Base-by-base conservation (phyloP, 1,139 yeast genomes). In the Sugiyamaella neomexicana region DNA sequence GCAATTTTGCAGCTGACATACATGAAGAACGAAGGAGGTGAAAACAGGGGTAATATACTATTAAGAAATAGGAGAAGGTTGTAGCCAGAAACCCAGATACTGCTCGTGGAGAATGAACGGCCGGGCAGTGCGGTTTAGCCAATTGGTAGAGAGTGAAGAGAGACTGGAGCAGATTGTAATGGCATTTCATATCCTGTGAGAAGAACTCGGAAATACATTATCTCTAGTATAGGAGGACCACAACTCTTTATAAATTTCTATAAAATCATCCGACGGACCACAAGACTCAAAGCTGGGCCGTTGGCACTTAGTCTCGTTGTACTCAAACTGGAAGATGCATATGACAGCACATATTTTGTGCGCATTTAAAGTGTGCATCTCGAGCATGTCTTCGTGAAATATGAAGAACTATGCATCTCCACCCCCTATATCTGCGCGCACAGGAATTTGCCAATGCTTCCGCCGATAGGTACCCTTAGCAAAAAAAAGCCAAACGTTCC, bases 11-110 rank as follows among this genome's bases (percentile, higher is more conserved):
- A 20, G 25, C 25, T 20, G 25, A 5, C 5, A 20, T 20, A 20
- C 9, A n/a, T 36, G 39, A 38, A 38, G 41, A 38, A 38, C 41
- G 41, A 15, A 38, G 41, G 41, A 17, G 41, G 23, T 17, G 23
- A 15, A 16, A 38, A 15, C 23, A 17, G 41, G 25, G 41, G 41
- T 38, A 38, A 17, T n/a, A 34, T 2, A 20, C 25, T 20, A 20
- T n/a, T 20, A n/a, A 34, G 13, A 34, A n/a, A 34, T 34, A 34
- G 16, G 16, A 34, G 13, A 34, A 16, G 15, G 38, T 34, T 34
- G 38, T 34, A 4, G 16, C 10, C 34, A 29, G 34, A 29, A 9
- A 9, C 34, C 10, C n/a, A 5, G n/a, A 12, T 12, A 34, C 13
- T 12, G 38, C 13, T 34, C 15, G 16, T 29, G 5, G 34, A 7